Conservation (phyloP, 768 basidiomycete species). For the Pisolithus sp. region DNA sequence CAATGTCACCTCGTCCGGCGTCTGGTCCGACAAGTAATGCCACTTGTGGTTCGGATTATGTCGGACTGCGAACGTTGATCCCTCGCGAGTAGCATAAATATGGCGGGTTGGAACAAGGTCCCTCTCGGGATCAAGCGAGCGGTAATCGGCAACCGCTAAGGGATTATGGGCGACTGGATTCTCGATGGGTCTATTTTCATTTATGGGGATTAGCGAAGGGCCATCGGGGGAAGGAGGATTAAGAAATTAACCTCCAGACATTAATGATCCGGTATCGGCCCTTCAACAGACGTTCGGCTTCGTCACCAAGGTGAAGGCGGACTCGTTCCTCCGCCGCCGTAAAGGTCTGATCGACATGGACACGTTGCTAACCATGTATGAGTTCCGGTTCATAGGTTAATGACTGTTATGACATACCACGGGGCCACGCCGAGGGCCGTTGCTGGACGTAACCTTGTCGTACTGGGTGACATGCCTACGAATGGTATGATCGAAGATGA, state of each 20-base stretch:
- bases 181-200: conserved; percentile 27
- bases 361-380: conserved; percentile 23
- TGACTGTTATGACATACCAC: conserved; percentile 21
- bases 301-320: conserved; percentile 31
- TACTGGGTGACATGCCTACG: conserved; percentile 17
- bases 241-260: conserved; percentile 33
- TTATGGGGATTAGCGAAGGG: neutral
- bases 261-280: conserved; percentile 40
- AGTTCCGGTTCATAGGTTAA: too few species aligned
- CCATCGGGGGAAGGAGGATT: neutral
- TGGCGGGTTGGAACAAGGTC: conserved; percentile 34
- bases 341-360: conserved; percentile 43
- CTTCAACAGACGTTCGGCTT: conserved; percentile 37
- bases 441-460: neutral
- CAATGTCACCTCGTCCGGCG: conserved; percentile 35
- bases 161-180: conserved; percentile 35
- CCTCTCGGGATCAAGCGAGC: conserved; percentile 25
- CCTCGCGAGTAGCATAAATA: conserved; percentile 30
- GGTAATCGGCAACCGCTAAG: conserved; percentile 38
- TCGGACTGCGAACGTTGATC: conserved; percentile 30
- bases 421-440: conserved; percentile 19
- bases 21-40: conserved; percentile 35
- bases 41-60: conserved; percentile 33
- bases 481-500: conserved; percentile 43
- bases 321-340: conserved; percentile 33